phyloP scores from a whole-genome alignment of 495 filamentous ascomycete species.

The Polyplosphaeria fusca region DNA sequence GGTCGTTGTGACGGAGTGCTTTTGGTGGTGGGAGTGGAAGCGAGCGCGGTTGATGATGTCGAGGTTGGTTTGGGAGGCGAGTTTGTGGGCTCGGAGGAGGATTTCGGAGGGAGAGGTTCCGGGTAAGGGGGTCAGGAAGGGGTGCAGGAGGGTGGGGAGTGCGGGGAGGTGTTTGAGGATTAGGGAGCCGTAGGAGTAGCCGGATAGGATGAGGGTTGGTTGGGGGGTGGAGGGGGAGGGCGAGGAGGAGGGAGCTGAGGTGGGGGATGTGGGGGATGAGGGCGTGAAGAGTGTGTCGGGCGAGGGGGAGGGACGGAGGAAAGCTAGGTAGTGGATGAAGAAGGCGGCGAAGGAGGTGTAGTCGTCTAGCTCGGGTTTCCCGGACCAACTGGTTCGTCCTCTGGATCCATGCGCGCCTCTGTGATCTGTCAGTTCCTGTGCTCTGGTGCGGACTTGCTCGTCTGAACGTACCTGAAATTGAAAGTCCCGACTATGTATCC shows the following conservation, averaged over 20 bases:
- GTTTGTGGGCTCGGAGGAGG: slow-evolving; percentile 58
- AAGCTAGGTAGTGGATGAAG: slow-evolving; percentile 66
- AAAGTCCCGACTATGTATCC: slow-evolving; percentile 83
- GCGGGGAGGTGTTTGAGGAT: slow-evolving; percentile 70
- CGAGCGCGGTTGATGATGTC: slow-evolving; percentile 31
- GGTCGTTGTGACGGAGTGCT: slow-evolving; percentile 19
- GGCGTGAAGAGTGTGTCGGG: slow-evolving; percentile 9
- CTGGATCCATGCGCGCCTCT: slow-evolving; percentile 77
- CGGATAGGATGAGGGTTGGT: slow-evolving; percentile 55
- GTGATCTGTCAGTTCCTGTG: background rate
- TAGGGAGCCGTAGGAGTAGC: slow-evolving; percentile 91
- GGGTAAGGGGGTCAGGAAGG: slow-evolving; percentile 53
- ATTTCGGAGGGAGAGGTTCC: slow-evolving; percentile 62
- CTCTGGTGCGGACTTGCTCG: background rate
- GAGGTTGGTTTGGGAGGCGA: slow-evolving; percentile 55
- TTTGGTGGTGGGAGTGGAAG: slow-evolving; percentile 25
- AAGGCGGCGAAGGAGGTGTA: slow-evolving; percentile 78
- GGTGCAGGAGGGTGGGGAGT: slow-evolving; percentile 53
- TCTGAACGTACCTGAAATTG: slow-evolving; percentile 72
- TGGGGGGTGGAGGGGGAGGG: background rate
- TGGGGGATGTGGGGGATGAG: background rate
- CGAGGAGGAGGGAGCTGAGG: background rate
- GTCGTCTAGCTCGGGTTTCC: slow-evolving; percentile 72
- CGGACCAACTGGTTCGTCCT: slow-evolving; percentile 81
- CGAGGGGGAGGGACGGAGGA: slow-evolving; percentile 21